Conservation (phyloP, 768 basidiomycete species). For the Leccinellum albellum region DNA sequence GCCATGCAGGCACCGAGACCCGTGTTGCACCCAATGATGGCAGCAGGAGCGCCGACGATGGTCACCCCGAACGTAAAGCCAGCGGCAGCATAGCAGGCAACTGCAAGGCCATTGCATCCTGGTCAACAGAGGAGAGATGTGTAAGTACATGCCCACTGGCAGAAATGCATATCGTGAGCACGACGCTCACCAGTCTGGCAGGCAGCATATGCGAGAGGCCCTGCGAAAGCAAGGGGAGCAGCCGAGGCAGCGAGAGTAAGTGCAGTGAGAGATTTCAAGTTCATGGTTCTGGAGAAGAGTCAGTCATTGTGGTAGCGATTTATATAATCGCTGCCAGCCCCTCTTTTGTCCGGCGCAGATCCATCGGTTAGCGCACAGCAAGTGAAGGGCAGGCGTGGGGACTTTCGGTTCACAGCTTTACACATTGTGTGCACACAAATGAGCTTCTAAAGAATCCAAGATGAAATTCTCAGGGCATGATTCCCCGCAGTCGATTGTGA, state of each 20-base stretch:
- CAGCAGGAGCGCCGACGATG: slow-evolving; percentile 17
- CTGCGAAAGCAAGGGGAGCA: slow-evolving; percentile 11
- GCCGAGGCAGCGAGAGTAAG: slow-evolving; percentile 17
- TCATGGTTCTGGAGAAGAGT: slow-evolving; percentile 15
- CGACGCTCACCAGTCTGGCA: slow-evolving; percentile 18
- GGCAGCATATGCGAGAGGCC: slow-evolving; percentile 24
- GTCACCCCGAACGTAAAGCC: slow-evolving; percentile 24
- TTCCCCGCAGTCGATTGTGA: too few species aligned
- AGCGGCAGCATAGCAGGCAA: slow-evolving; percentile 22
- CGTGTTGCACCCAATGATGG: slow-evolving; percentile 20
- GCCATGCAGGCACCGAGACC: slow-evolving; percentile 13
- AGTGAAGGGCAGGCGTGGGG: background rate
- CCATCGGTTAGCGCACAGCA: background rate
- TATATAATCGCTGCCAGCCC: background rate
- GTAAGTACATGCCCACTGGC: background rate
- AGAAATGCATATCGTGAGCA: background rate
- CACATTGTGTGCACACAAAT: background rate
- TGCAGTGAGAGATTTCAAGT: slow-evolving; percentile 18
- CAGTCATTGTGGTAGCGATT: background rate
- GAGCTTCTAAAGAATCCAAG: too few species aligned
- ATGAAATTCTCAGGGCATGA: too few species aligned
- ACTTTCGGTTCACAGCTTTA: background rate
- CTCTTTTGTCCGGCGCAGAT: slow-evolving; percentile 1
- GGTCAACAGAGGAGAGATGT: background rate
- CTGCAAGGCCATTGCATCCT: slow-evolving; percentile 26